Evolutionary conservation across 2,329 filamentous ascomycete genomes (phyloP).

Genomic region (Fusarium phyllophilum): DNA sequence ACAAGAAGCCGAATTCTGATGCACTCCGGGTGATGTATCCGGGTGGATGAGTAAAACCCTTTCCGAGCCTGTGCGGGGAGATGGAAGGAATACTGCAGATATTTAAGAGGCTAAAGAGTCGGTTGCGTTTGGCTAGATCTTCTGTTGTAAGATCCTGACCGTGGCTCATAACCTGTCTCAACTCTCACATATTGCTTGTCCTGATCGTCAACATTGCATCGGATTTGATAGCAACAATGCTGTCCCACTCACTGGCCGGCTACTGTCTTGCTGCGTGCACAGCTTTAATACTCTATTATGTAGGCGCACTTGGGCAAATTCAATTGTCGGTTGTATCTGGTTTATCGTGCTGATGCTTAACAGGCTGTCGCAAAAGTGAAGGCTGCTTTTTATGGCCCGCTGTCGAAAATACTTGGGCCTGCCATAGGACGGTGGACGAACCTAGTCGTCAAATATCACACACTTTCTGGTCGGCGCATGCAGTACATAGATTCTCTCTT

Average conservation of each 20-base stretch:
- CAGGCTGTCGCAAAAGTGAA: not conserved
- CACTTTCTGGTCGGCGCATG: not conserved
- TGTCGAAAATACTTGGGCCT: not conserved
- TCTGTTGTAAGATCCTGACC: not conserved
- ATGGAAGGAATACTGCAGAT: not conserved
- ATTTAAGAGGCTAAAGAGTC: not conserved
- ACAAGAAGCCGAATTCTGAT: not conserved
- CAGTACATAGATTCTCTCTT: not conserved
- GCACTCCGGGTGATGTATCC: not conserved
- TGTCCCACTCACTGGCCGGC: not conserved
- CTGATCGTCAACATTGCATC: no score
- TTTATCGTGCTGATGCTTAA: accelerated
- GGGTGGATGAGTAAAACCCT: not conserved
- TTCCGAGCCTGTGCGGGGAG: not conserved
- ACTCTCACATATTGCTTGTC: no score
- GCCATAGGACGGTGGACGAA: not conserved
- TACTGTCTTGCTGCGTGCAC: not conserved
- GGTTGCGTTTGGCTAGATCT: not conserved
- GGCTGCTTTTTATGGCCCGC: not conserved
- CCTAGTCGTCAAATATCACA: not conserved
- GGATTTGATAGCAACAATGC: not conserved
- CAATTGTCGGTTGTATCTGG: accelerated
- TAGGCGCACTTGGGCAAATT: accelerated
- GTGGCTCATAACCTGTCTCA: not conserved
- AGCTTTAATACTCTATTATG: not conserved